Conservation (phyloP, 1,284 basidiomycete genomes). For the Trametes pubescens region DNA sequence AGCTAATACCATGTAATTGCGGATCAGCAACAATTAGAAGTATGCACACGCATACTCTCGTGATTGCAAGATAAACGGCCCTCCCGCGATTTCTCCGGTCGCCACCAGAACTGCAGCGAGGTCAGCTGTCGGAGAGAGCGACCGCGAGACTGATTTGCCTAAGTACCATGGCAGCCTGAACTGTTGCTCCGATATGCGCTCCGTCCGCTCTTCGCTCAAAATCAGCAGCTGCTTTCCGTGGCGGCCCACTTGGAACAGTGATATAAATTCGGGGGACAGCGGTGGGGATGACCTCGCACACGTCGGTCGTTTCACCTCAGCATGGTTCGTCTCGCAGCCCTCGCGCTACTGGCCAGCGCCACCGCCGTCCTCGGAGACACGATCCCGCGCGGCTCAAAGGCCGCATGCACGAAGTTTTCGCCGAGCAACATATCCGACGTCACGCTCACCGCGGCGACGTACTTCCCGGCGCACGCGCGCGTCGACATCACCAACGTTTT, state of each 20-base stretch:
- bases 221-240: background rate
- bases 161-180: background rate
- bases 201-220: background rate
- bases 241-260: too few relatives aligned
- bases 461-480: constrained; percentile 24
- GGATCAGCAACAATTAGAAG: too few relatives aligned
- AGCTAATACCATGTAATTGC: too few relatives aligned
- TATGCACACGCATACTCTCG: too few relatives aligned
- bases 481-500: constrained; percentile 29
- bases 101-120: too few relatives aligned
- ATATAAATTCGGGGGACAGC: background rate
- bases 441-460: constrained; percentile 18
- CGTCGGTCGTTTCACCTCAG: background rate
- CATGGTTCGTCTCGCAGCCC: background rate
- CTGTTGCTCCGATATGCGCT: background rate
- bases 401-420: constrained; percentile 6
- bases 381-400: background rate
- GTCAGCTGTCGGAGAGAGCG: too few relatives aligned
- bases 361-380: background rate
- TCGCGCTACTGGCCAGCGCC: background rate
- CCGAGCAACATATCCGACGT: constrained; percentile 15
- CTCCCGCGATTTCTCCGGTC: too few relatives aligned
- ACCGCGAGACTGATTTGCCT: too few relatives aligned
- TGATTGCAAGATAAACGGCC: too few relatives aligned
- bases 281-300: background rate